phyloP scores from a whole-genome alignment of 2,329 filamentous ascomycete species.

The Monosporascus sp. region DNA sequence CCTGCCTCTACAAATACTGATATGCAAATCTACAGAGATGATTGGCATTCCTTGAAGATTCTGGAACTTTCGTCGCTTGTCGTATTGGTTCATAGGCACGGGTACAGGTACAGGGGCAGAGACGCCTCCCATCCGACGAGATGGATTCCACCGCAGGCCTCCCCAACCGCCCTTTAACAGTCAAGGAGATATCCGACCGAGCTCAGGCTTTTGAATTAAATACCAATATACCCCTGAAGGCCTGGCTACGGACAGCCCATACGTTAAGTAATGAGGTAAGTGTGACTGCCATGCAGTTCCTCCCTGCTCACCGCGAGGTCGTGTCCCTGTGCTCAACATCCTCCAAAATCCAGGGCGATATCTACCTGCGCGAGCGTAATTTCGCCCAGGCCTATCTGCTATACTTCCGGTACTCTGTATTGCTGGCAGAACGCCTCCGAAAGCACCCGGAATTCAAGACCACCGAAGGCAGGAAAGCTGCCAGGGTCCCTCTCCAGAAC shows the following conservation, averaged over 20 bases:
- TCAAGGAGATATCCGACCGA: slow-evolving; percentile 70
- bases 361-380: slow-evolving; percentile 82
- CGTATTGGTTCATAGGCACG: not conserved
- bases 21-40: not conserved
- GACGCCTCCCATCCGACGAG: slow-evolving; percentile 7
- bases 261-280: slow-evolving; percentile 75
- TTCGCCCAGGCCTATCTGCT: slow-evolving; percentile 85
- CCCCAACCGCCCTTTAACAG: slow-evolving; percentile 56
- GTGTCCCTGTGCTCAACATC: no score
- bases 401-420: slow-evolving; percentile 79
- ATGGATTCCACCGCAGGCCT: slow-evolving; percentile 19
- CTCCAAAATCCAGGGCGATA: slow-evolving; percentile 58
- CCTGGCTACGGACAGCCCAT: slow-evolving; percentile 77
- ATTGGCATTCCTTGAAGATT: slow-evolving; percentile 8
- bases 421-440: slow-evolving; percentile 72
- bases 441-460: slow-evolving; percentile 71
- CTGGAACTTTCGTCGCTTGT: not conserved
- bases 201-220: slow-evolving; percentile 82
- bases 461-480: slow-evolving; percentile 57
- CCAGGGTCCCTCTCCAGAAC: slow-evolving; percentile 47
- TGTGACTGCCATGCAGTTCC: not conserved
- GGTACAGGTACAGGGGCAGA: not conserved
- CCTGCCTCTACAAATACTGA: not conserved
- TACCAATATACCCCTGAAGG: slow-evolving; percentile 66
- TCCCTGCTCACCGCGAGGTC: not conserved